Base-by-base conservation (phyloP, 2,329 filamentous ascomycete species). In the Fusarium cyanostomum region DNA sequence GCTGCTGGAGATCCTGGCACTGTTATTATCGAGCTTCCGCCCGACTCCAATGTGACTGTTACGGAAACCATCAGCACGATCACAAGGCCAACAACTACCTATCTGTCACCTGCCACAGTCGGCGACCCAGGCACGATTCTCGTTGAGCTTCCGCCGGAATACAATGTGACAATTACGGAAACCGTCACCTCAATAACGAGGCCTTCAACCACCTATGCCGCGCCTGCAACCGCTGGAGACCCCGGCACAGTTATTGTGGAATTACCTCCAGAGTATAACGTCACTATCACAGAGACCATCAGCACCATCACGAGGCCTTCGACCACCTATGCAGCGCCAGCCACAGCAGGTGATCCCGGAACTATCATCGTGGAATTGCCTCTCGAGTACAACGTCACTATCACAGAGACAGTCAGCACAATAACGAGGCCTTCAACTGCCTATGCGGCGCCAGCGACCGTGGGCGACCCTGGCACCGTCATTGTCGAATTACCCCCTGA, bases 381-480 rank as follows among this genome's bases (percentile, higher is more conserved):
- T 8, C 5, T 21, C 1, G 41, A 61, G 3, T 54, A 33, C 1
- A 62, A 56, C 10, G 45, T 61, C 2, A 62, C 59, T 0, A 48
- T 37, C 2, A 61, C 59, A 3, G 13, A 43, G 16, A 60, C 48
- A 1, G 31, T 45, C 27, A 44, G 42, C 9, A 34, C 50, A 2
- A 60, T 61, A 7, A 59, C 31, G 10, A 8, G 44, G 9, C 43
- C 18, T 3, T 21, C 5, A 7, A 57, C 52, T 0, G 50, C 39
- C 3, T 63, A 63, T 43, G n/a, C 34, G 16, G 27, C 60, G 4
- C 60, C 60, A 6, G 48, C 30, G 3, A 55, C 46, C 5, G 41
- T n/a, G n/a, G 57, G 57, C 9, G 52, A 62, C 12, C 58, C 58
- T 5, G 59, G 59, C 6, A 62, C 59, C 30, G 42, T 62, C 7